Evolutionary conservation across 306 rosid species (phyloP).

Genomic region (Pterocarpus macrocarpus): DNA sequence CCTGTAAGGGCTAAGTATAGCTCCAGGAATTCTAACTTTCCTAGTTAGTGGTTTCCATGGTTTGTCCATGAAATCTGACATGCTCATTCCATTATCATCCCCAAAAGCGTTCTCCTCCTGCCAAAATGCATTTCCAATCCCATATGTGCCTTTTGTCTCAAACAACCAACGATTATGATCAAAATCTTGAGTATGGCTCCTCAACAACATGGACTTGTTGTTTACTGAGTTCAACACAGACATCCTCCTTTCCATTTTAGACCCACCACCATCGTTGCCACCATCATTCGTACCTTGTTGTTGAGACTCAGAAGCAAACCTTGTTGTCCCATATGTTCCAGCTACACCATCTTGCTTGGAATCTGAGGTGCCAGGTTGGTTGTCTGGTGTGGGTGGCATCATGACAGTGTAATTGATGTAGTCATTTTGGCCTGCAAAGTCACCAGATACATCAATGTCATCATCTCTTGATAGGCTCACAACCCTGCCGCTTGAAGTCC

Average conservation of each 20-base stretch:
- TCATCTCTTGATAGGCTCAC: constrained; percentile 76
- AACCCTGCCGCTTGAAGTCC: constrained; percentile 72
- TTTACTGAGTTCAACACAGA: constrained; percentile 68
- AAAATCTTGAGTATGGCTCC: constrained; percentile 84
- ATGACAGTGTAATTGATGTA: constrained; percentile 81
- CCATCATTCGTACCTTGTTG: not conserved
- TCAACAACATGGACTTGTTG: constrained; percentile 74
- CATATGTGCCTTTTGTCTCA: constrained; percentile 82
- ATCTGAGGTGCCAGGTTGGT: constrained; percentile 66
- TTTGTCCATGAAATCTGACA: constrained; percentile 83
- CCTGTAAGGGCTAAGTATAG: constrained; percentile 88
- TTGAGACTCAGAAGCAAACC: constrained; percentile 38
- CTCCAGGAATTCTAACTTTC: constrained; percentile 64
- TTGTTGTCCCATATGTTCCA: constrained; percentile 32
- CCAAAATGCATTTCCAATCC: constrained; percentile 90
- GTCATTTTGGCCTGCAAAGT: constrained; percentile 61
- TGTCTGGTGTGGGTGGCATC: constrained; percentile 93
- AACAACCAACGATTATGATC: constrained; percentile 93
- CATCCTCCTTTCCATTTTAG: constrained; percentile 72
- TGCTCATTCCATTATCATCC: constrained; percentile 56
- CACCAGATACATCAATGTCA: constrained; percentile 68
- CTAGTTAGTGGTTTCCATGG: constrained; percentile 93
- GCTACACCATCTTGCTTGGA: constrained; percentile 52
- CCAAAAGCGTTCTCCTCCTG: constrained; percentile 64
- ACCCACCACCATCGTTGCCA: constrained; percentile 11